These are phyloP conservation scores for Juglanconis sp. DNA, from an alignment of 2,329 filamentous ascomycete genomes.

Conservation along the genomic window DNA sequence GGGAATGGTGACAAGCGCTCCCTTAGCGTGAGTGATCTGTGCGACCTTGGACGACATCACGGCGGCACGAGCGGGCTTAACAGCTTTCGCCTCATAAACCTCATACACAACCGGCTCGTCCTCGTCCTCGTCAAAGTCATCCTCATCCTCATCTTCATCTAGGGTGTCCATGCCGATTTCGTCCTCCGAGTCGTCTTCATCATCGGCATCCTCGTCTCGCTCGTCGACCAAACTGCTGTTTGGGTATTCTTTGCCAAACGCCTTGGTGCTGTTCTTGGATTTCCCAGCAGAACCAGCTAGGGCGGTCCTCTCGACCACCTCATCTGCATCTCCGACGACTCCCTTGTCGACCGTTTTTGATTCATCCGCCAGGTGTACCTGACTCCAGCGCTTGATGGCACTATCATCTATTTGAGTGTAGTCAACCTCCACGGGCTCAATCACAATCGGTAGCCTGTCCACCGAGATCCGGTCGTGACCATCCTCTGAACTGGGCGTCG, in stretches of 20 bases:
- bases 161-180: conserved; percentile 14
- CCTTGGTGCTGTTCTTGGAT: not conserved
- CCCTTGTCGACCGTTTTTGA: conserved; percentile 1
- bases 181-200: conserved; percentile 29
- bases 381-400: conserved; percentile 44
- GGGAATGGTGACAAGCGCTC: conserved; percentile 79
- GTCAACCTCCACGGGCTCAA: conserved; percentile 51
- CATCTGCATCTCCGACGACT: not conserved
- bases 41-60: conserved; percentile 63
- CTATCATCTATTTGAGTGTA: conserved; percentile 58
- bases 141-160: conserved; percentile 30
- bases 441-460: conserved; percentile 37
- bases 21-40: conserved; percentile 67
- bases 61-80: conserved; percentile 55
- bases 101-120: conserved; percentile 70
- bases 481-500: conserved; percentile 36
- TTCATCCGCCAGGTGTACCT: conserved; percentile 15
- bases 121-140: conserved; percentile 42
- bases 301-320: not conserved
- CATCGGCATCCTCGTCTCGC: conserved; percentile 29
- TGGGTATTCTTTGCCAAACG: conserved; percentile 5
- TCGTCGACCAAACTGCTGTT: conserved; percentile 24
- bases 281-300: not conserved
- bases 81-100: conserved; percentile 48
- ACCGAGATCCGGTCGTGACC: conserved; percentile 40